Evolutionary conservation across 169 alveolate species (phyloP).

Genomic region (Cardiosporidium cionae): DNA sequence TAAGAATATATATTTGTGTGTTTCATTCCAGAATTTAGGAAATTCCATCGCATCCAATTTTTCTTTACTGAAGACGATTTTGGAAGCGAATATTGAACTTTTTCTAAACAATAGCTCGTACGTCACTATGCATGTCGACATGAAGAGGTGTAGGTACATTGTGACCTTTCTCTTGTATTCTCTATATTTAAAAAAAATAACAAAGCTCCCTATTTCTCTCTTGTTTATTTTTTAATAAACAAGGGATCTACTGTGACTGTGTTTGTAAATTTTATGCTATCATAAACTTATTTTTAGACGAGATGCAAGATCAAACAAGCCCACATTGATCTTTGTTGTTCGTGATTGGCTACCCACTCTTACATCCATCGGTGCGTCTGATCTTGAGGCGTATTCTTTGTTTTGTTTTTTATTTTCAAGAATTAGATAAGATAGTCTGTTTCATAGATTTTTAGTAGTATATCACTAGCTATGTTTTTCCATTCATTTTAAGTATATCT

Average conservation of each 20-base stretch:
- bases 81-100: constrained; percentile 71
- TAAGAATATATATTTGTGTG: no score
- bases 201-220: not conserved
- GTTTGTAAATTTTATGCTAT: not conserved
- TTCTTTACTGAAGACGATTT: constrained; percentile 72
- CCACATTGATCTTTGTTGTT: constrained; percentile 14
- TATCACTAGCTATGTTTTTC: not conserved
- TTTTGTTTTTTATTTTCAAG: not conserved
- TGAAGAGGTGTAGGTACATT: not conserved
- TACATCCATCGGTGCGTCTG: constrained; percentile 10
- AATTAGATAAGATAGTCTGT: not conserved
- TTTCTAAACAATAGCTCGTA: constrained; percentile 35
- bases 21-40: constrained; percentile 51
- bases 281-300: no score
- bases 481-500: not conserved
- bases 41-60: constrained; percentile 76
- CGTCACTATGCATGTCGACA: not conserved
- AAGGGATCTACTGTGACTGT: not conserved
- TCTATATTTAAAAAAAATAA: not conserved
- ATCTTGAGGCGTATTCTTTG: not conserved
- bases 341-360: constrained; percentile 23
- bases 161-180: not conserved
- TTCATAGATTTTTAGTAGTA: not conserved
- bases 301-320: no score
- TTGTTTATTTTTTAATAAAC: not conserved